These are phyloP conservation scores for Aspergillus spinulosporus DNA, from an alignment of 2,329 filamentous ascomycete species.

Conservation along the genomic window DNA sequence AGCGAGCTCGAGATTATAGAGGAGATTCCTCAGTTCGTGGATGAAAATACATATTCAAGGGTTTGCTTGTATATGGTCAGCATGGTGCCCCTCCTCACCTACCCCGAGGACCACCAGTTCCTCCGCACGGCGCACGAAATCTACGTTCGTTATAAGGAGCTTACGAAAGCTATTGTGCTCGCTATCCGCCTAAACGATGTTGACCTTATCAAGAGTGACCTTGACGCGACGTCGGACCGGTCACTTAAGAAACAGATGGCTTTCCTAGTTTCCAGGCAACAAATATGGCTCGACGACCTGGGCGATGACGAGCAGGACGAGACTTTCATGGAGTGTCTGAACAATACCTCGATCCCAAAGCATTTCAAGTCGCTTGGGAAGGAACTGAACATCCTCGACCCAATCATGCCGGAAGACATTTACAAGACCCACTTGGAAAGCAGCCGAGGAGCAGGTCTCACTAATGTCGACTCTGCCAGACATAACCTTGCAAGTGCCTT, in stretches of 20 bases:
- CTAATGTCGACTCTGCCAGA: constrained; percentile 90
- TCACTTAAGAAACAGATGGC: constrained; percentile 89
- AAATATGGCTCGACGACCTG: constrained; percentile 72
- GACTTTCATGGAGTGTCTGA: constrained; percentile 77
- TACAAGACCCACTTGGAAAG: constrained; percentile 99
- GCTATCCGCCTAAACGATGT: constrained; percentile 90
- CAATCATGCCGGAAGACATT: constrained; percentile 96
- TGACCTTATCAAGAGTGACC: constrained; percentile 77
- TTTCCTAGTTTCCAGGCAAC: constrained; percentile 87
- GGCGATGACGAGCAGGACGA: constrained; percentile 66
- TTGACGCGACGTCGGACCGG: constrained; percentile 75
- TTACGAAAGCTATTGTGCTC: constrained; percentile 88
- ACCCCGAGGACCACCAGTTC: constrained; percentile 95
- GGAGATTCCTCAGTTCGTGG: constrained; percentile 81
- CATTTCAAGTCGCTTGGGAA: constrained; percentile 94
- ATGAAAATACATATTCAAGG: constrained; percentile 88
- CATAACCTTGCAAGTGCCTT: constrained; percentile 96
- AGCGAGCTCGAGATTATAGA: constrained; percentile 98
- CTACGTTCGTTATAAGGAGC: constrained; percentile 89
- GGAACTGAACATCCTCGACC: constrained; percentile 94
- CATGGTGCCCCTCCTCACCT: constrained; percentile 97
- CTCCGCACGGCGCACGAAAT: constrained; percentile 89
- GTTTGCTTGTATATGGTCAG: constrained; percentile 98
- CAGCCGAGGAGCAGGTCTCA: constrained; percentile 86
- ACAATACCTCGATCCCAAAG: constrained; percentile 83